Percentiles rank a stretch among this genome's conserved stretches.
These are phyloP conservation scores for Mrakia gelida DNA, from an alignment of 768 basidiomycete genomes.

Conservation along the genomic window DNA sequence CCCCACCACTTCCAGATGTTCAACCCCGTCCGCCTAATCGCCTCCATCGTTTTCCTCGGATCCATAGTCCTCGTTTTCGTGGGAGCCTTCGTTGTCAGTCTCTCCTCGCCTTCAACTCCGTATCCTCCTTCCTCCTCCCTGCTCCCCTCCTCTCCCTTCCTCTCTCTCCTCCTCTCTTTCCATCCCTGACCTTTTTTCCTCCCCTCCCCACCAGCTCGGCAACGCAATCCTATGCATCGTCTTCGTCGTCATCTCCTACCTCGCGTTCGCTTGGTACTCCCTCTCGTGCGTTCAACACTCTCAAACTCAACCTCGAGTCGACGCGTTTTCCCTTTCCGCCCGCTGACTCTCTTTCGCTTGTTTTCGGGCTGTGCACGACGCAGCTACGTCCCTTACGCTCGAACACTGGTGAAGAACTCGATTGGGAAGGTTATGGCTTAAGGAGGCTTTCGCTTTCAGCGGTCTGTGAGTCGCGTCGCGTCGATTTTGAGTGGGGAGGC, in stretches of 20 bases:
- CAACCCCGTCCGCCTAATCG: constrained; percentile 67
- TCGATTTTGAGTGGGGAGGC: no score
- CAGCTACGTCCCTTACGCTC: constrained; percentile 10
- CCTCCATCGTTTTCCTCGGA: constrained; percentile 48
- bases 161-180: no score
- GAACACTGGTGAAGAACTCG: constrained; percentile 10
- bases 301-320: constrained; percentile 43
- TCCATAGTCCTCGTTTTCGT: constrained; percentile 80
- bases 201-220: not conserved
- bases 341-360: not conserved
- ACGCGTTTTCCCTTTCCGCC: not conserved
- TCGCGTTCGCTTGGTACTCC: constrained; percentile 69
- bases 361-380: no score
- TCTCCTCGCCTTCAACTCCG: not conserved
- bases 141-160: no score
- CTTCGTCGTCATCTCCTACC: constrained; percentile 84
- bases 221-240: constrained; percentile 41
- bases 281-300: constrained; percentile 56
- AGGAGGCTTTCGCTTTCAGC: no score
- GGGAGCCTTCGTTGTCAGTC: constrained; percentile 63
- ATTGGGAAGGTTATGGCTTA: not conserved
- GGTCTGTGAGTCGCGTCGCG: no score
- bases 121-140: no score
- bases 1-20: constrained; percentile 90
- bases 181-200: not conserved